phyloP scores from a whole-genome alignment of 257 asterid genomes.

The Solanum clarkiae region DNA sequence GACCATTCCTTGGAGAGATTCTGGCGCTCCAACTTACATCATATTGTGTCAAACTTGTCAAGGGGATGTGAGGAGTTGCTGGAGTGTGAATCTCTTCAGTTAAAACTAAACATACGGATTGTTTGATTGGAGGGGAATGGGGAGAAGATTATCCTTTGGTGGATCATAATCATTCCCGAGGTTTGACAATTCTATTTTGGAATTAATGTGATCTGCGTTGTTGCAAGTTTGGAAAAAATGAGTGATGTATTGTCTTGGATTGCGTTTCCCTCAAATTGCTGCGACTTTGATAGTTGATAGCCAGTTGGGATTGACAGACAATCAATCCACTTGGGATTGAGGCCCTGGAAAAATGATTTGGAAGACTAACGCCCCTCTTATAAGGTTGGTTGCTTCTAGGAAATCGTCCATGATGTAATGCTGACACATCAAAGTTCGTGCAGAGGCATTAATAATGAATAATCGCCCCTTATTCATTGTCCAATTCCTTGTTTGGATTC shows the following conservation, averaged over 20 bases:
- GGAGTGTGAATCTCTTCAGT: neutral
- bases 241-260: no score
- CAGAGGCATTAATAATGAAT: no score
- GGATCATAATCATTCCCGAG: neutral
- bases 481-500: no score
- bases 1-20: neutral
- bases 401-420: neutral
- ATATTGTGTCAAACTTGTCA: neutral
- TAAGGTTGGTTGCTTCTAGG: neutral
- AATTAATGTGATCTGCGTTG: neutral
- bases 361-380: neutral
- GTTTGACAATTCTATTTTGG: neutral
- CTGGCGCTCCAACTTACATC: no score
- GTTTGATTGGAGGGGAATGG: neutral
- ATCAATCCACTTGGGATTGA: no score
- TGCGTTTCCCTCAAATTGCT: no score
- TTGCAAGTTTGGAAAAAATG: no score
- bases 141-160: neutral
- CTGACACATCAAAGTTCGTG: neutral
- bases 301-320: no score
- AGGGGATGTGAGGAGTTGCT: neutral
- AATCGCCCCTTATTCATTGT: no score
- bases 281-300: no score
- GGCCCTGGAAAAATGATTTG: neutral
- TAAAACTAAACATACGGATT: neutral